Percentiles rank a stretch among this genome's conserved stretches.
Conservation (phyloP, 192 early-diverging fungal genomes). For the Spizellomyces sp. region DNA sequence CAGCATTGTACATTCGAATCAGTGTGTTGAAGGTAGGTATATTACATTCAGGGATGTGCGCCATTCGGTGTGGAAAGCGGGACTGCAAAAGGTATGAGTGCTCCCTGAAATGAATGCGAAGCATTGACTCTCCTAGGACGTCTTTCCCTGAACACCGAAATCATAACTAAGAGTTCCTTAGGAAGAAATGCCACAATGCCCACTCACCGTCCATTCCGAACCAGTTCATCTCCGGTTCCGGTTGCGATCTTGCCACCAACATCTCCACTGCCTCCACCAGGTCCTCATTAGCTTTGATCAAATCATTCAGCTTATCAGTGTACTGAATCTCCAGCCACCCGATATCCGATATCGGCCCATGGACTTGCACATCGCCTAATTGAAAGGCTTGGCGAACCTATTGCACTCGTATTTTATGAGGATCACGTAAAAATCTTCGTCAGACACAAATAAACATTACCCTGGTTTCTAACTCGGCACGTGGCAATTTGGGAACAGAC, state of each 20-base stretch:
- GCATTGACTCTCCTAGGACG: not conserved
- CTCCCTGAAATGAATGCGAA: constrained; percentile 1
- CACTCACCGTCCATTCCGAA: constrained; percentile 7
- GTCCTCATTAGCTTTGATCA: not conserved
- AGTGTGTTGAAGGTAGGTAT: constrained; percentile 14
- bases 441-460: too few species aligned
- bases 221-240: constrained; percentile 14
- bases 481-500: too few species aligned
- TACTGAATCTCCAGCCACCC: constrained; percentile 12
- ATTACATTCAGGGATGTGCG: constrained; percentile 1
- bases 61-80: constrained; percentile 22
- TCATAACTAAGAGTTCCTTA: not conserved
- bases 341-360: not conserved
- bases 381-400: constrained; percentile 3
- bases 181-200: not conserved
- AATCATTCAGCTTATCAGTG: not conserved
- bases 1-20: constrained; percentile 14
- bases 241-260: not conserved
- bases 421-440: too few species aligned
- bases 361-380: constrained; percentile 2
- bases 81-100: constrained; percentile 1
- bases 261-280: constrained; percentile 2
- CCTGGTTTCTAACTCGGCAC: too few species aligned
- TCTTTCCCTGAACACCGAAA: not conserved
- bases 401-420: not conserved